Conservation (phyloP, 305 asterid species). For the Fraxinus platypoda region DNA sequence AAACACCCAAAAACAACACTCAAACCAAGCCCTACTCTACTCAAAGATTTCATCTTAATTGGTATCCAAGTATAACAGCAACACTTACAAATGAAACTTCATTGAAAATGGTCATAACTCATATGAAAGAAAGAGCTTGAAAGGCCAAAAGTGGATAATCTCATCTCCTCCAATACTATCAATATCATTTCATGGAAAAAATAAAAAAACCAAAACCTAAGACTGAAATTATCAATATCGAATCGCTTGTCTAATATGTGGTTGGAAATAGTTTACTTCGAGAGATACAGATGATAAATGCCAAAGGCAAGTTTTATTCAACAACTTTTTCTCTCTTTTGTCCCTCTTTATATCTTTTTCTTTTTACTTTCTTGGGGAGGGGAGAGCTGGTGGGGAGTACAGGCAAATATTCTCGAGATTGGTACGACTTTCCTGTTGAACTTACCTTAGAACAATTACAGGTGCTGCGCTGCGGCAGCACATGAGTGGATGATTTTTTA, state of each 20-base stretch:
- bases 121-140: background rate
- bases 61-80: background rate
- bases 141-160: background rate
- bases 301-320: background rate
- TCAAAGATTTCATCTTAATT: constrained; percentile 57
- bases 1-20: constrained; percentile 68
- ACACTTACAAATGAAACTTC: background rate
- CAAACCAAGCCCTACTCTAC: constrained; percentile 56
- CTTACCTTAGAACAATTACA: background rate
- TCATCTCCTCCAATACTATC: background rate
- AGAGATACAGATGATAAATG: background rate
- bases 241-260: background rate
- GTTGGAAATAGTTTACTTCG: background rate
- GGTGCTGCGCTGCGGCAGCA: too few species aligned
- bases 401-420: background rate
- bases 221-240: background rate
- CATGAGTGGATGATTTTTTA: too few species aligned
- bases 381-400: background rate
- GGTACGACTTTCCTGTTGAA: background rate
- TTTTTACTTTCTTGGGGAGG: background rate
- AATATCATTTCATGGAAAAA: background rate
- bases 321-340: background rate
- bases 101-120: background rate
- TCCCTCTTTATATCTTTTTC: background rate
- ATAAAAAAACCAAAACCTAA: background rate